These are phyloP conservation scores for Kodamaea restingae DNA, from an alignment of 805 yeast genomes.

Conservation along the genomic window DNA sequence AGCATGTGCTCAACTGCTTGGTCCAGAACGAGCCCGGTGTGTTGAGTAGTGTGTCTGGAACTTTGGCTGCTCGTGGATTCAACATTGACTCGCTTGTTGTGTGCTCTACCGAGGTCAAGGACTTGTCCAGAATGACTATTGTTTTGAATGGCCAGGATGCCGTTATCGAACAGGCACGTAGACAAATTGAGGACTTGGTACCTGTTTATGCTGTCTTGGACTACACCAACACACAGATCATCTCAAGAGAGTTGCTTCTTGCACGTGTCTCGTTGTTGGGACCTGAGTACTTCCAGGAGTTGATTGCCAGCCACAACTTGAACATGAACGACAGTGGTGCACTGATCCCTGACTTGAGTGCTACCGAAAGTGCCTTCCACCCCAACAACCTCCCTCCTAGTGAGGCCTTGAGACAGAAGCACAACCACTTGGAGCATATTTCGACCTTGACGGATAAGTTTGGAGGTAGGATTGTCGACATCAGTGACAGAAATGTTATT, in stretches of 20 bases:
- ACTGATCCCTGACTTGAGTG: slow-evolving; percentile 41
- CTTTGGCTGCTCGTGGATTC: slow-evolving; percentile 96
- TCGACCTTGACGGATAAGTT: slow-evolving; percentile 77
- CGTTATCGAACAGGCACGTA: slow-evolving; percentile 94
- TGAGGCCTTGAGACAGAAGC: slow-evolving; percentile 92
- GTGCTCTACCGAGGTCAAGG: slow-evolving; percentile 93
- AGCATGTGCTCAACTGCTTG: slow-evolving; percentile 91
- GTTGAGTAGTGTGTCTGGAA: slow-evolving; percentile 85
- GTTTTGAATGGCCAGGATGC: slow-evolving; percentile 93
- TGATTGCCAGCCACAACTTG: slow-evolving; percentile 77
- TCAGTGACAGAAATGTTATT: slow-evolving; percentile 88
- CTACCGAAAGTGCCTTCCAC: slow-evolving; percentile 56
- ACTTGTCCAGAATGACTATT: slow-evolving; percentile 94
- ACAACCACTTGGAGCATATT: slow-evolving; percentile 80
- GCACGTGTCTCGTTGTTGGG: slow-evolving; percentile 93
- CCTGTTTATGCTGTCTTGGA: slow-evolving; percentile 98
- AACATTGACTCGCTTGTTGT: slow-evolving; percentile 97
- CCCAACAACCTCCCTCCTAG: slow-evolving; percentile 87
- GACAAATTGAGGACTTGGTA: slow-evolving; percentile 95
- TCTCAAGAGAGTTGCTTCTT: slow-evolving; percentile 83
- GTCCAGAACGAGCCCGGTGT: slow-evolving; percentile 99
- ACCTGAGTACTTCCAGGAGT: slow-evolving; percentile 96
- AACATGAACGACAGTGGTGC: slow-evolving; percentile 33
- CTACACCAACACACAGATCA: slow-evolving; percentile 84
- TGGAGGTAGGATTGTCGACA: slow-evolving; percentile 90